phyloP scores from a whole-genome alignment of 1,284 basidiomycete genomes.

The Moesziomyces antarcticus region DNA sequence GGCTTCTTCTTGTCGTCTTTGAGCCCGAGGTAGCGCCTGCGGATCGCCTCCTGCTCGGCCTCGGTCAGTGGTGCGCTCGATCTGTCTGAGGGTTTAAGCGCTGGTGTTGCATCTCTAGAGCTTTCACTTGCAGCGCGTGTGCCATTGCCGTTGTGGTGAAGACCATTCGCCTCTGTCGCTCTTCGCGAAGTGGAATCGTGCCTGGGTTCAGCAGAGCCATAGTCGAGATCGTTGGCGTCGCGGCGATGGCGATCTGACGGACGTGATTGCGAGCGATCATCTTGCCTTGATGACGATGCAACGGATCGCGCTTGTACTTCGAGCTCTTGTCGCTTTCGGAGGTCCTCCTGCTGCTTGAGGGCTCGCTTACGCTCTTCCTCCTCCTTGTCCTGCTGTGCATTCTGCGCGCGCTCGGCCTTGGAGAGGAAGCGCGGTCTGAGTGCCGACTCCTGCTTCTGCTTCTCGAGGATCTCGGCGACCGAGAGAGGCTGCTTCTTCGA shows the following conservation, averaged over 20 bases:
- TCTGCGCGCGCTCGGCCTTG: slow-evolving; percentile 55
- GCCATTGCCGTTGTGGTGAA: neutral
- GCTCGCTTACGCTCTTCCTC: slow-evolving; percentile 36
- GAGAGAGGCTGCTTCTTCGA: slow-evolving; percentile 48
- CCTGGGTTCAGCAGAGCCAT: slow-evolving; percentile 24
- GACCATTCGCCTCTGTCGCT: neutral
- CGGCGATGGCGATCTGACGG: slow-evolving; percentile 3
- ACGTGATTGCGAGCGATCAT: slow-evolving; percentile 1
- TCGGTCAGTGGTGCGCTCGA: slow-evolving; percentile 37
- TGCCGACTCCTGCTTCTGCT: slow-evolving; percentile 44
- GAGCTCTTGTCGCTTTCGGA: slow-evolving; percentile 75
- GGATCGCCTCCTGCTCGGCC: slow-evolving; percentile 53
- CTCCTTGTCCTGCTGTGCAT: slow-evolving; percentile 42
- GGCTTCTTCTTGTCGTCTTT: slow-evolving; percentile 80
- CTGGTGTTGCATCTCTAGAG: neutral
- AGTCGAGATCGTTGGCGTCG: slow-evolving; percentile 17
- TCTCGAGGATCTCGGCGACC: slow-evolving; percentile 55
- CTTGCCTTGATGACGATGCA: slow-evolving; percentile 17
- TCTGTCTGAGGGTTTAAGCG: neutral
- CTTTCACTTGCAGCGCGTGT: neutral
- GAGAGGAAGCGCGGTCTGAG: slow-evolving; percentile 59
- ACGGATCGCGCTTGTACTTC: slow-evolving; percentile 72
- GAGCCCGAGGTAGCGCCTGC: slow-evolving; percentile 59
- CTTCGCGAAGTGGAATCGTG: slow-evolving; percentile 5
- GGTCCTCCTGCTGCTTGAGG: slow-evolving; percentile 73